Percentiles rank a stretch among this genome's conserved stretches.
Conservation (phyloP, 257 asterid species). For the Verbena officinalis region DNA sequence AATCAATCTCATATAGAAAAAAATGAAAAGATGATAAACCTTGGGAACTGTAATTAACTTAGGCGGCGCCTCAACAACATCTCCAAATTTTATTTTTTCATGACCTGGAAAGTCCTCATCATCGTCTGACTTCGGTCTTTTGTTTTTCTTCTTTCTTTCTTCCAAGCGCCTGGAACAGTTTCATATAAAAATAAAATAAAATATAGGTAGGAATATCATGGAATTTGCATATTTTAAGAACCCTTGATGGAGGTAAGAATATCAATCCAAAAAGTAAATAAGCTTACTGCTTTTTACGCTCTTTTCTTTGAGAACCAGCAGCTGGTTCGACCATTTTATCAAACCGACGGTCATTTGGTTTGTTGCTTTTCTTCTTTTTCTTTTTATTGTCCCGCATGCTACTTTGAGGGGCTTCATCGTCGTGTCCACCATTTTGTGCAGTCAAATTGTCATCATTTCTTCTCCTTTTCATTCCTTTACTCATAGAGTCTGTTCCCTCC, state of each 20-base stretch:
- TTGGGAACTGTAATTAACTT: conserved; percentile 76
- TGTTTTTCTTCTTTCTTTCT: conserved; percentile 76
- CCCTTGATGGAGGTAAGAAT: not conserved
- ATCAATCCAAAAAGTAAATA: not conserved
- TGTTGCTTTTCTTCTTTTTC: conserved; percentile 60
- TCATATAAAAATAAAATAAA: not conserved
- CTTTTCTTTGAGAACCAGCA: conserved; percentile 68
- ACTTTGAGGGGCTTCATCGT: conserved; percentile 27
- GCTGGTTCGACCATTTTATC: conserved; percentile 41
- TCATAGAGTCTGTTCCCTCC: conserved; percentile 36
- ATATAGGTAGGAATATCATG: not conserved
- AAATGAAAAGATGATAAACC: conserved; percentile 42
- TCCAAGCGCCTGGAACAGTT: conserved; percentile 58
- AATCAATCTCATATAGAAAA: not conserved
- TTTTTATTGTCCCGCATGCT: conserved; percentile 48
- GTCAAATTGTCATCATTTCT: conserved; percentile 39
- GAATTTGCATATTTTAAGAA: not conserved
- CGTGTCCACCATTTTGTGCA: conserved; percentile 26
- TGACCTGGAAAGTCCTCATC: conserved; percentile 53
- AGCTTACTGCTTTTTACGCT: conserved; percentile 83
- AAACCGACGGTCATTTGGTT: conserved; percentile 79
- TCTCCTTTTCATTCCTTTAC: conserved; percentile 45
- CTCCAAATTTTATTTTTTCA: conserved; percentile 82
- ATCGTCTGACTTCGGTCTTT: conserved; percentile 43
- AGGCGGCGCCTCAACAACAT: conserved; percentile 87